Evolutionary conservation across 805 yeast species (phyloP), one percentile per base, ranked within the genome.

Genomic region (Barnettozyma vustinii): DNA sequence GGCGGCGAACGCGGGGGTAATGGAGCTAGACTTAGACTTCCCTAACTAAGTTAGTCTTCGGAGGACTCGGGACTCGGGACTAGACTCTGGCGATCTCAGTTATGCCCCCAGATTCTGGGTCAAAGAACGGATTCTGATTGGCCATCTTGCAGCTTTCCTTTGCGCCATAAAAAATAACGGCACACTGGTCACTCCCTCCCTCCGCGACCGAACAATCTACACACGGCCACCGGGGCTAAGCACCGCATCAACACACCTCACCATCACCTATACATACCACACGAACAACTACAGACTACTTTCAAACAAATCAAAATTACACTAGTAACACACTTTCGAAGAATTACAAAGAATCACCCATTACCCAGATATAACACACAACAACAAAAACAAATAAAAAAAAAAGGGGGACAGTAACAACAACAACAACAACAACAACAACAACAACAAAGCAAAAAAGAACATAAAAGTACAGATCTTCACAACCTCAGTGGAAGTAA

Each of bases 391-490:
- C 10, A 39, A 39, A 21, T 21, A 21, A 8, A 39, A n/a, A 15
- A 20, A 39, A 13, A 20, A 13, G 10, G 10, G 18, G 16, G 16
- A 19, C 41, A 37, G 12, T 8, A 37, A 37, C 4, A 20, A 20
- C 3, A 30, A 42, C 21, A 42, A 30, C n/a, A 21, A 33, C 25
- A 42, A 43, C 23, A 43, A 21, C 15, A 20, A 43, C 37, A n/a
- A 35, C 15, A 33, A 43, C 32, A 43, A 43, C 30, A 43, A 33
- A 43, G 15, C n/a, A 36, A 35, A 25, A 23, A 16, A 15, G 13
- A 36, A 13, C 27, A n/a, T 25, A 43, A 35, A 43, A 43, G 20
- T 35, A 43, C 21, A 43, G 20, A 35, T 43, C 40, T 15, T 18
- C 10, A 21, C 15, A 30, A n/a, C 15, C 9, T 21, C 25, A 44